phyloP scores from a whole-genome alignment of 371 early-diverging fungal species.

The Blastocladiella emersonii region DNA sequence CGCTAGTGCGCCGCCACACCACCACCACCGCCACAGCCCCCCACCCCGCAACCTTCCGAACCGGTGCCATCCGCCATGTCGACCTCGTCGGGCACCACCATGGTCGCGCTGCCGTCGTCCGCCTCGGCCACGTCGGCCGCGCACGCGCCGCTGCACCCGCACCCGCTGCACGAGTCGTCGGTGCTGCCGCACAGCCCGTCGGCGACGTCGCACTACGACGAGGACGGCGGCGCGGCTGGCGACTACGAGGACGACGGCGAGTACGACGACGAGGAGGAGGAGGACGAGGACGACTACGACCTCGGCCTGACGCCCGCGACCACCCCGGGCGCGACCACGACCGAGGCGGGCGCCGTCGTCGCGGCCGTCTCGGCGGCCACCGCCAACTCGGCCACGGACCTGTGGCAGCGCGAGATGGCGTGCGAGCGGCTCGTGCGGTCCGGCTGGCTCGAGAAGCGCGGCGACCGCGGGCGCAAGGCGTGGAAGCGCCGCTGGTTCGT shows the following conservation, averaged over 20 bases:
- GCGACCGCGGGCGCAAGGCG: conserved; percentile 2
- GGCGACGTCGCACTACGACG: no score
- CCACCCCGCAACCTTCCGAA: no score
- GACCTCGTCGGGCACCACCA: no score
- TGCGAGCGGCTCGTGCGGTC: conserved; percentile 4
- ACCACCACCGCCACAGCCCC: no score
- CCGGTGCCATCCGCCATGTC: no score
- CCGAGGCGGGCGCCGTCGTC: neutral
- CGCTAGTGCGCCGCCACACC: no score
- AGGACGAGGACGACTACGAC: neutral
- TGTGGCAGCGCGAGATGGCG: neutral
- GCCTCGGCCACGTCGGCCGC: no score
- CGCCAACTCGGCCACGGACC: neutral
- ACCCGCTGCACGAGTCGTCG: no score
- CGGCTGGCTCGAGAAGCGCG: conserved; percentile 10
- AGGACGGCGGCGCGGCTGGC: neutral
- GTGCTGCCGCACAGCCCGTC: no score
- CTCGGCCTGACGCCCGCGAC: no score
- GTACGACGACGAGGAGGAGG: neutral
- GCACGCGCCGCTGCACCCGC: no score
- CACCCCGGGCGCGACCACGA: neutral
- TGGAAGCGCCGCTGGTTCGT: conserved; percentile 12
- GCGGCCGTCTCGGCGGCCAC: neutral
- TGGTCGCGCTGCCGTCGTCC: no score
- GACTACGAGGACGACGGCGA: neutral